These are phyloP conservation scores for Polytrichum commune DNA, from an alignment of 225 moss, liverwort and hornwort species.

Conservation along the genomic window DNA sequence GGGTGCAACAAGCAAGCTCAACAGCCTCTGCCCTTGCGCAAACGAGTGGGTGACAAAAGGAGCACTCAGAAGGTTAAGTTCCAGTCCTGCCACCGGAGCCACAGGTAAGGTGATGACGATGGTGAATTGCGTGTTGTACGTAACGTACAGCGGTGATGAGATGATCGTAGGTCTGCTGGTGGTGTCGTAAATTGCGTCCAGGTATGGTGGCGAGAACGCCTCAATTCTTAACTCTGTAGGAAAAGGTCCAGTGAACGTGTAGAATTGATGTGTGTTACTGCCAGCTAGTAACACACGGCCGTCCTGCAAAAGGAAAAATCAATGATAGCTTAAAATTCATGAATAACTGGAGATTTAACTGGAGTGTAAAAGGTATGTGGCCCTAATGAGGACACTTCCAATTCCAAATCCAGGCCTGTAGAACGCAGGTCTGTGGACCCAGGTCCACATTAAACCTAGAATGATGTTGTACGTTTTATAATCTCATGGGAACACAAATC, in stretches of 20 bases:
- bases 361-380: too few relatives aligned
- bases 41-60: slow-evolving; percentile 76
- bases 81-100: slow-evolving; percentile 6
- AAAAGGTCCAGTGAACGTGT: slow-evolving; percentile 31
- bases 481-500: too few relatives aligned
- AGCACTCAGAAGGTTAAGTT: slow-evolving; percentile 61
- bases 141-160: slow-evolving; percentile 30
- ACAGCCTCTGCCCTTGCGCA: slow-evolving; percentile 69
- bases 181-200: slow-evolving; percentile 8
- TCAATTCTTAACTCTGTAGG: slow-evolving; percentile 77
- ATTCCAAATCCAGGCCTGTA: too few relatives aligned
- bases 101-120: slow-evolving; percentile 30
- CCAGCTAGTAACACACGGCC: slow-evolving; percentile 57
- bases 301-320: slow-evolving; percentile 24
- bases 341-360: too few relatives aligned
- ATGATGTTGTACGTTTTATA: too few relatives aligned
- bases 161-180: slow-evolving; percentile 34
- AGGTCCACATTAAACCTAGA: too few relatives aligned
- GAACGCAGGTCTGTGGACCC: too few relatives aligned
- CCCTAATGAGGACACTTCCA: too few relatives aligned
- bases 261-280: slow-evolving; percentile 63
- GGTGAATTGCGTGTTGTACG: slow-evolving; percentile 43
- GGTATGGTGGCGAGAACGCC: slow-evolving; percentile 66
- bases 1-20: slow-evolving; percentile 33
- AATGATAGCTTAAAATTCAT: neutral